Percentiles rank a stretch among this genome's conserved stretches.
Evolutionary conservation across 257 asterid genomes (phyloP).

Genomic region (Solanum appendiculatum): DNA sequence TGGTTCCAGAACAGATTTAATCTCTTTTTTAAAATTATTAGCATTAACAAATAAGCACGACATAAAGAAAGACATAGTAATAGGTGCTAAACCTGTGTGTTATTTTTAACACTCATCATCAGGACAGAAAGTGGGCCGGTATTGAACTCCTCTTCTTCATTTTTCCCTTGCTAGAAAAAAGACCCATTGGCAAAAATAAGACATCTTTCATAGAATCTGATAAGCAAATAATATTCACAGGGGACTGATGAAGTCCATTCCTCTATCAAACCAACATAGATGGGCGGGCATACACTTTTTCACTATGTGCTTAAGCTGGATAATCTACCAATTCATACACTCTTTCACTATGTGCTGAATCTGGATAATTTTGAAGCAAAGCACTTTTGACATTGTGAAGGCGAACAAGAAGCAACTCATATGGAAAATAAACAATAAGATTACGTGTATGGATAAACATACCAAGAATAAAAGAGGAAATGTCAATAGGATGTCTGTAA

Average conservation of each 20-base stretch:
- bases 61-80: background rate
- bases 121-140: slow-evolving; percentile 89
- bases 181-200: background rate
- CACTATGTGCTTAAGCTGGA: background rate
- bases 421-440: background rate
- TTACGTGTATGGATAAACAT: background rate
- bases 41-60: background rate
- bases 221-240: background rate
- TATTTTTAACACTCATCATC: slow-evolving; percentile 51
- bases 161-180: slow-evolving; percentile 35
- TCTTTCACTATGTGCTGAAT: background rate
- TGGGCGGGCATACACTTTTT: background rate
- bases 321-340: background rate
- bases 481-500: background rate
- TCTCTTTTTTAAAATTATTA: background rate
- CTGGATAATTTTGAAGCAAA: background rate
- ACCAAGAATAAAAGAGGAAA: background rate
- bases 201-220: background rate
- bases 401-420: background rate
- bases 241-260: background rate
- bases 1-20: background rate
- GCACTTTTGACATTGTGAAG: background rate
- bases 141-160: slow-evolving; percentile 95
- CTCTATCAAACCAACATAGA: background rate
- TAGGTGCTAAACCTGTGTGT: slow-evolving; percentile 30